Evolutionary conservation across 2,329 filamentous ascomycete species (phyloP).

Genomic region (Rosellinia necatrix): DNA sequence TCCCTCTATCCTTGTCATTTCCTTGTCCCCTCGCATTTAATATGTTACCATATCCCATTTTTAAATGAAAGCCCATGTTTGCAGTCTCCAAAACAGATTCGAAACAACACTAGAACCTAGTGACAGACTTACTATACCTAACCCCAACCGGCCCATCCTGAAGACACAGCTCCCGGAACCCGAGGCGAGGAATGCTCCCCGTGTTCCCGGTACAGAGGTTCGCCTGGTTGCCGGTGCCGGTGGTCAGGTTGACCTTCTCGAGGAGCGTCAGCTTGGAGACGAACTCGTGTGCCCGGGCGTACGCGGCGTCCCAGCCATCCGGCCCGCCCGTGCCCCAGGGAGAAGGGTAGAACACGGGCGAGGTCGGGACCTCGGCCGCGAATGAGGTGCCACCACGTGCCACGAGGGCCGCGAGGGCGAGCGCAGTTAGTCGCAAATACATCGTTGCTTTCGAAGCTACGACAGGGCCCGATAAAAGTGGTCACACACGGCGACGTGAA

Average conservation of each 20-base stretch:
- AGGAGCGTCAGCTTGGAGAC: slow-evolving; percentile 69
- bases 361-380: slow-evolving; percentile 17
- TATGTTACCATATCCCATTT: no score
- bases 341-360: slow-evolving; percentile 33
- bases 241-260: slow-evolving; percentile 79
- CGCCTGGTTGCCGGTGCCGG: slow-evolving; percentile 63
- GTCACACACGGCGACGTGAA: no score
- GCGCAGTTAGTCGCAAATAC: slow-evolving; percentile 6
- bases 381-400: background rate
- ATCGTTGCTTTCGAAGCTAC: slow-evolving; percentile 10
- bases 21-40: background rate
- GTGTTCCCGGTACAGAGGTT: slow-evolving; percentile 43
- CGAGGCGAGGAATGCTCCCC: slow-evolving; percentile 25
- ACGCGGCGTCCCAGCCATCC: slow-evolving; percentile 62
- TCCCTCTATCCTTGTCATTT: background rate
- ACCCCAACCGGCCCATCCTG: slow-evolving; percentile 71
- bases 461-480: no score
- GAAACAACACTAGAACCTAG: no score
- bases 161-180: slow-evolving; percentile 44
- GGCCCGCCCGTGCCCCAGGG: slow-evolving; percentile 34
- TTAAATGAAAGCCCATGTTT: no score
- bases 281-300: slow-evolving; percentile 66
- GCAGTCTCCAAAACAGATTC: no score
- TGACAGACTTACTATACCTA: slow-evolving; percentile 50
- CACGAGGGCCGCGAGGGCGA: slow-evolving; percentile 12